phyloP scores from a whole-genome alignment of 352 stramenopile genomes.

The Phytopythium ostracodes region DNA sequence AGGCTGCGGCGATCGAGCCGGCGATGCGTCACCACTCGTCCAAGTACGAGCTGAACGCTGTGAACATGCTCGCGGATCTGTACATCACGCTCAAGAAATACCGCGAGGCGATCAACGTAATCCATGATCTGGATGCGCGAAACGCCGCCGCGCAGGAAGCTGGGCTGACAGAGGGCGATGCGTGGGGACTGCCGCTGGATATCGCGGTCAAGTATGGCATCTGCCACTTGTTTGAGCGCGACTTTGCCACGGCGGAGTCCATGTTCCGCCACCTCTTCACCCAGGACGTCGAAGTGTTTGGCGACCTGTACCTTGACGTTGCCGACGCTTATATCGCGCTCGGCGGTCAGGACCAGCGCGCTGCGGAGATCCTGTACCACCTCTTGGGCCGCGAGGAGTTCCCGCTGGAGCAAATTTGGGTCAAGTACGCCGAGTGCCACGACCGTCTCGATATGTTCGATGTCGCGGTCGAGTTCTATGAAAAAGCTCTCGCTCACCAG shows the following conservation, averaged over 20 bases:
- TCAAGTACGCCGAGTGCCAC: slow-evolving; percentile 75
- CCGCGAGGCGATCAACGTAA: slow-evolving; percentile 71
- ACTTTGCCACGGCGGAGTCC: slow-evolving; percentile 67
- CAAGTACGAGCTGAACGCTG: slow-evolving; percentile 79
- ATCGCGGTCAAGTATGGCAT: slow-evolving; percentile 88
- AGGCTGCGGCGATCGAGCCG: slow-evolving; percentile 56
- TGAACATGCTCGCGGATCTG: slow-evolving; percentile 87
- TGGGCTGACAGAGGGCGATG: slow-evolving; percentile 57
- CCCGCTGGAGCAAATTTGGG: slow-evolving; percentile 74
- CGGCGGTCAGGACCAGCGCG: slow-evolving; percentile 58
- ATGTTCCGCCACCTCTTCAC: slow-evolving; percentile 85
- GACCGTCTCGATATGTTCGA: slow-evolving; percentile 57
- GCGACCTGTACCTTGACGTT: slow-evolving; percentile 81
- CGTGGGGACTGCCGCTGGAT: slow-evolving; percentile 68
- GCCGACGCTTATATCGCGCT: slow-evolving; percentile 78
- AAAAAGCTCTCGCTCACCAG: slow-evolving; percentile 64
- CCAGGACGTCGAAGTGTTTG: slow-evolving; percentile 82
- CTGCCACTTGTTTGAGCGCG: slow-evolving; percentile 73
- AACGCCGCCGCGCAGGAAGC: slow-evolving; percentile 59
- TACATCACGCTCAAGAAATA: slow-evolving; percentile 88
- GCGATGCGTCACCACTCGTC: slow-evolving; percentile 52
- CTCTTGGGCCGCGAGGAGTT: slow-evolving; percentile 68
- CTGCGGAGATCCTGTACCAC: slow-evolving; percentile 60
- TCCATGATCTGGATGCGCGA: slow-evolving; percentile 67
- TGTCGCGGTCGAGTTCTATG: slow-evolving; percentile 76